Conservation (phyloP, 2,329 filamentous ascomycete genomes). For the Calonectria multiphialidica region DNA sequence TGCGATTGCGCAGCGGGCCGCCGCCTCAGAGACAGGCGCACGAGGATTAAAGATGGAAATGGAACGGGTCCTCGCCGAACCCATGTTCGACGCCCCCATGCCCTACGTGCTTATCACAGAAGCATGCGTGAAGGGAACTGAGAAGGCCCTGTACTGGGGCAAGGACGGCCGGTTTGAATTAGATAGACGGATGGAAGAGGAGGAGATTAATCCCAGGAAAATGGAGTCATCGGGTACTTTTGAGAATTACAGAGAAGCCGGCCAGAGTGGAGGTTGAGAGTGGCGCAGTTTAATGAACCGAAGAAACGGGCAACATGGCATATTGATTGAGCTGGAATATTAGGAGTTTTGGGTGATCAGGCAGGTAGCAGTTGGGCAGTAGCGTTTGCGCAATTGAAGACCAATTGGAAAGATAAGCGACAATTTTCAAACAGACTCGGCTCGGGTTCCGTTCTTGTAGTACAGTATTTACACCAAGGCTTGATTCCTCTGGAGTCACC, state of each 20-base stretch:
- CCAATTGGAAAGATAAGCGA: conserved; percentile 30
- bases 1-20: conserved; percentile 79
- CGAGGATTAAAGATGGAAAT: conserved; percentile 84
- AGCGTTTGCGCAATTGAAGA: conserved; percentile 24
- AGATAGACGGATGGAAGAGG: conserved; percentile 75
- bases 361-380: background rate
- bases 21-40: conserved; percentile 77
- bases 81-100: conserved; percentile 85
- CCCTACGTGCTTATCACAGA: conserved; percentile 82
- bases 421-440: conserved; percentile 47
- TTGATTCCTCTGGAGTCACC: conserved; percentile 46
- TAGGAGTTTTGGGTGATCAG: conserved; percentile 29
- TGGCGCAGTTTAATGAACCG: background rate
- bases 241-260: conserved; percentile 59
- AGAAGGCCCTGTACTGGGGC: conserved; percentile 73
- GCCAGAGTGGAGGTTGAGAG: conserved; percentile 59
- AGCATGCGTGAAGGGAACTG: conserved; percentile 72
- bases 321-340: conserved; percentile 19
- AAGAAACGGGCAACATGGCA: conserved; percentile 25
- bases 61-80: conserved; percentile 81
- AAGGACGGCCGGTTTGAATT: conserved; percentile 79
- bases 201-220: conserved; percentile 56
- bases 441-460: conserved; percentile 54
- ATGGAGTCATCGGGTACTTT: conserved; percentile 45
- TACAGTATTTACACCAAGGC: conserved; percentile 59